Percentiles rank a stretch among this genome's conserved stretches.
Conservation (phyloP, 2,329 filamentous ascomycete species). For the Cladophialophora psammophila region DNA sequence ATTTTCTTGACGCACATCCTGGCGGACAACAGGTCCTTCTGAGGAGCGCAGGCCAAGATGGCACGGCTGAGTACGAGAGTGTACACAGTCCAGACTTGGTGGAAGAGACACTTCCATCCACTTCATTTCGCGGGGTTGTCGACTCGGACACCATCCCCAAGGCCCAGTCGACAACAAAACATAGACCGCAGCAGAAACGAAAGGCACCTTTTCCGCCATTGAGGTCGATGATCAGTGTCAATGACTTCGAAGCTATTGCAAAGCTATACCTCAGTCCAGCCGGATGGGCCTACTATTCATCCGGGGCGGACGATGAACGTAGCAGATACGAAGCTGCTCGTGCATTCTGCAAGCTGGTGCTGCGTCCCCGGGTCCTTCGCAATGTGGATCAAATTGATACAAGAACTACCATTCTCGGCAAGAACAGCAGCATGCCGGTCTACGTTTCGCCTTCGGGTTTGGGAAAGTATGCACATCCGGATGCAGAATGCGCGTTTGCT, state of each 20-base stretch:
- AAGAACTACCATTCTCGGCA: constrained; percentile 45
- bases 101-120: constrained; percentile 46
- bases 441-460: constrained; percentile 54
- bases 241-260: constrained; percentile 51
- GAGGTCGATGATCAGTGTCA: constrained; percentile 46
- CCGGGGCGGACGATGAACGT: constrained; percentile 32
- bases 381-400: constrained; percentile 51
- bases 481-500: constrained; percentile 47
- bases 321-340: constrained; percentile 40
- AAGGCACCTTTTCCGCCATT: constrained; percentile 41
- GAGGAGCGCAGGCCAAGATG: constrained; percentile 75
- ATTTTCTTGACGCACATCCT: constrained; percentile 85
- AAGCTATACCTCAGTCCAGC: constrained; percentile 38
- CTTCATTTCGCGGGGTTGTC: constrained; percentile 21
- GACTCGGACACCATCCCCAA: constrained; percentile 19
- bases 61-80: constrained; percentile 47
- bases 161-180: neutral
- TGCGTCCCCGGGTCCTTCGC: constrained; percentile 57
- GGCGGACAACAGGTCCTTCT: constrained; percentile 89
- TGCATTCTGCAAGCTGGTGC: constrained; percentile 55
- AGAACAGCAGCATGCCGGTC: constrained; percentile 48
- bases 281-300: constrained; percentile 31
- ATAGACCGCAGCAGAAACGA: constrained; percentile 3
- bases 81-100: constrained; percentile 33
- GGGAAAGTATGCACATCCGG: constrained; percentile 46